phyloP scores from a whole-genome alignment of 148 eudicot species.

The Amaranthus hypochondriacus region DNA sequence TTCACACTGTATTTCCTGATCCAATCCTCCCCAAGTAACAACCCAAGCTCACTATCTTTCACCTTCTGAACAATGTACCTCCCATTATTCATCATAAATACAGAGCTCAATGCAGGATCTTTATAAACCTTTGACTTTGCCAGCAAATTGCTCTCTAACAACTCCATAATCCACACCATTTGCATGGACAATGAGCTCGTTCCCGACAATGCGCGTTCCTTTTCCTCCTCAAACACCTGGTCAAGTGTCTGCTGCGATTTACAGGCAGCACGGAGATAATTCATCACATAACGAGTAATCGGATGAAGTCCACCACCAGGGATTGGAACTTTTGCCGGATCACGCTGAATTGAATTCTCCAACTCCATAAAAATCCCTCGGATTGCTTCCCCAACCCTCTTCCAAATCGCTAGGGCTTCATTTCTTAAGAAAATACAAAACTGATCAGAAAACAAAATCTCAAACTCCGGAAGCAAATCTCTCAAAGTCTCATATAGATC shows the following conservation, averaged over 20 bases:
- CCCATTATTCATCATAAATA: constrained; percentile 95
- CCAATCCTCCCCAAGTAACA: constrained; percentile 88
- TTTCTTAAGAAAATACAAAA: constrained; percentile 59
- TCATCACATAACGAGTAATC: constrained; percentile 88
- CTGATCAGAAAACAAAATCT: constrained; percentile 66
- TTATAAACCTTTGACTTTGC: constrained; percentile 69
- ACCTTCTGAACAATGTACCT: constrained; percentile 88
- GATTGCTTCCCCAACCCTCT: constrained; percentile 69
- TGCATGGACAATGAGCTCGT: constrained; percentile 61
- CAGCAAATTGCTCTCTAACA: constrained; percentile 84
- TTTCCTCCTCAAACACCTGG: constrained; percentile 73
- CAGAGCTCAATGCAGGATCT: constrained; percentile 65
- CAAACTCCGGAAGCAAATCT: constrained; percentile 86
- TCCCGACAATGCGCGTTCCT: constrained; percentile 17
- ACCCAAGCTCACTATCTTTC: constrained; percentile 70
- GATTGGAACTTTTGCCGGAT: constrained; percentile 74
- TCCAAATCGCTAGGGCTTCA: constrained; percentile 73
- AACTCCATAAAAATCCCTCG: constrained; percentile 88
- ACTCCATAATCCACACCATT: constrained; percentile 89
- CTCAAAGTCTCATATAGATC: constrained; percentile 76
- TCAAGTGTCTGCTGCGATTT: constrained; percentile 63
- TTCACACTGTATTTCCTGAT: constrained; percentile 65
- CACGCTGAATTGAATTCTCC: constrained; percentile 83
- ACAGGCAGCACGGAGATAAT: constrained; percentile 83
- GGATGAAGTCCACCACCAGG: constrained; percentile 95